Conservation (phyloP, 805 yeast species). For the Ogataea populi-albae region DNA sequence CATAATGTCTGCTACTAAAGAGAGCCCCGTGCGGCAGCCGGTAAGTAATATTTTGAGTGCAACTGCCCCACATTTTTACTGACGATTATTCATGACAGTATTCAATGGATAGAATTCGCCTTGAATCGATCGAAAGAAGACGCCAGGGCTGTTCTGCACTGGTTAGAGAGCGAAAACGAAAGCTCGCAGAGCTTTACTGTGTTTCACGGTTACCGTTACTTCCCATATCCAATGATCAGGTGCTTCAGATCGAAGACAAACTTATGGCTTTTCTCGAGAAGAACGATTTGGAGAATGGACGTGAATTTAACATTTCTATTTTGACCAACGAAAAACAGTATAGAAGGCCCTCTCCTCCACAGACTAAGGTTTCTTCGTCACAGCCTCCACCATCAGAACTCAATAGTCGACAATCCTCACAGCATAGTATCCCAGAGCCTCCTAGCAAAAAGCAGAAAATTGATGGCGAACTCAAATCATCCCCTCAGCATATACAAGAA, state of each 20-base stretch:
- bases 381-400: not conserved
- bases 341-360: slow-evolving; percentile 30
- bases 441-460: not conserved
- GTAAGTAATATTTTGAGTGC: no score
- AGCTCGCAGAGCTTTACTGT: slow-evolving; percentile 59
- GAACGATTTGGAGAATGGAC: slow-evolving; percentile 51
- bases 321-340: slow-evolving; percentile 34
- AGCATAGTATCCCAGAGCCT: not conserved
- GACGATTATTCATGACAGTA: slow-evolving; percentile 9
- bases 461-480: not conserved
- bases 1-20: no score
- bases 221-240: slow-evolving; percentile 39
- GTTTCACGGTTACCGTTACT: slow-evolving; percentile 51
- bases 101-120: slow-evolving; percentile 41
- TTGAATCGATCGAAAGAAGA: slow-evolving; percentile 45
- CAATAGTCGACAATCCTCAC: slow-evolving; percentile 1
- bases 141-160: slow-evolving; percentile 42
- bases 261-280: slow-evolving; percentile 45
- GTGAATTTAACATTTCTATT: slow-evolving; percentile 35
- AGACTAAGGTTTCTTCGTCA: slow-evolving; percentile 10
- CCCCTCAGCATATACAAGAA: not conserved
- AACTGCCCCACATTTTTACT: no score
- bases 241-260: slow-evolving; percentile 38
- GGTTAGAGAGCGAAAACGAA: slow-evolving; percentile 51
- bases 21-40: no score